Evolutionary conservation across 345 rosid species (phyloP), one percentile per base, ranked within the genome.

Genomic region (Linum usitatissimum): DNA sequence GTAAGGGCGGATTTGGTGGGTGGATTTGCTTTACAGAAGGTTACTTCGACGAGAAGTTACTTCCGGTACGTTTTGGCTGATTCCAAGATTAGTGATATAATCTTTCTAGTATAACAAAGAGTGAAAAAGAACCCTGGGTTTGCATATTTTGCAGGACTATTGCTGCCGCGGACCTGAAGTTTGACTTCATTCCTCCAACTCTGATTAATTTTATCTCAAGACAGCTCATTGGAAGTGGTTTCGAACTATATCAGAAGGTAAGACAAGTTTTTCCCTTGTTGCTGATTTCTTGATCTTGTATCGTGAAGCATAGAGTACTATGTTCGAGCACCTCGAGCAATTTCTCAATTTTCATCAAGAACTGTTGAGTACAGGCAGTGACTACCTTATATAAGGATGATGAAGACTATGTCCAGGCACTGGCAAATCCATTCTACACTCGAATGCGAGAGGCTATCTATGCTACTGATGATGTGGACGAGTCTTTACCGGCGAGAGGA

Each of bases 161-260:
- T 34, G 89, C 70, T 34, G 86, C 67, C 65, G 12, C 87, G 75
- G 99, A 94, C 82, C 55, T 90, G 71, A 94, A 94, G 89, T 66
- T 94, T 72, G 97, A 90, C 68, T 84, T 93, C 36, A 80, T 90
- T 36, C 99, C 97, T 70, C 90, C 97, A 9, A 73, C 85, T 64
- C 91, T 93, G 55, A 79, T 93, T 34, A 93, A 93, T 76, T 93
- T 93, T 42, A 75, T 93, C 55, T 70, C 96, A 19, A 87, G 99
- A 76, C 97, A 93, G 81, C 90, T 90, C 68, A 36, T 90, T 0
- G 96, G 99, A 30, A 85, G 76, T 54, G 92, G 99, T 69, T 93
- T 93, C 81, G 76, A 77, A 73, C 92, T 90, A 57, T 94, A 87
- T 76, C 84, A 86, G 75, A 90, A 94, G 99, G 99, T 93, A 34